Base-by-base conservation (phyloP, 2,329 filamentous ascomycete genomes). In the Monosporascus ibericus region DNA sequence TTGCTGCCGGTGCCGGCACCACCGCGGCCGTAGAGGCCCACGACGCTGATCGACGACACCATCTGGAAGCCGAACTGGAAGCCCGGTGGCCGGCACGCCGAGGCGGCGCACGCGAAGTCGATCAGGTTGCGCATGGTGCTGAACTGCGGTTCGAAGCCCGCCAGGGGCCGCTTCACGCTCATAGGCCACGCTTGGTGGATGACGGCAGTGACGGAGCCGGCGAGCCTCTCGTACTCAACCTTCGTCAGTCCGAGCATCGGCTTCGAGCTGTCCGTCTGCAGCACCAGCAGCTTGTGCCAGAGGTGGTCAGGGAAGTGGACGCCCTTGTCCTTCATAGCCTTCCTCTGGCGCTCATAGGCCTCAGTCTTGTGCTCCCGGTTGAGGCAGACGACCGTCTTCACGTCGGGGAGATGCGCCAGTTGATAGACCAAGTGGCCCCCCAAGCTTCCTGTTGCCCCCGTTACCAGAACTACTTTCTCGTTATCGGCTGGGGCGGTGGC, bases 321-420 rank as follows among this genome's bases (percentile, higher is more conserved):
- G 7, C 55, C 54, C 20, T 52, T 54, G 6, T 51, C 24, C 2
- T 20, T 46, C 36, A 62, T 47, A 5, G 57, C 58, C 24, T 59
- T 48, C 17, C 39, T 22, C 47, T 63, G 59, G 3, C 59, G 51
- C 9, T 34, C 25, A 4, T 53, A 64, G 5, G 51, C n/a, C 1
- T 51, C 46, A 8, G 42, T 17, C 27, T 47, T 51, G 22, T 59
- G 67, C 6, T 55, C 56, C 2, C 77, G 70, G 57, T 81, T 81
- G 14, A 81, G 56, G 52, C 77, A 80, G 5, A 78, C 54, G 1
- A 71, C 62, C 3, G 40, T 52, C 3, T 49, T n/a, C 4, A 75
- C 68, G 14, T 61, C 55, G 0, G 64, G 42, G 0, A 55, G 58
- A 0, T 53, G 20, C 9, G 70, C 66, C 3, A 70, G 50, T 5